Evolutionary conservation across 2,329 filamentous ascomycete genomes (phyloP), one percentile per base, ranked within the genome.

Genomic region (Phialophora verrucosa): DNA sequence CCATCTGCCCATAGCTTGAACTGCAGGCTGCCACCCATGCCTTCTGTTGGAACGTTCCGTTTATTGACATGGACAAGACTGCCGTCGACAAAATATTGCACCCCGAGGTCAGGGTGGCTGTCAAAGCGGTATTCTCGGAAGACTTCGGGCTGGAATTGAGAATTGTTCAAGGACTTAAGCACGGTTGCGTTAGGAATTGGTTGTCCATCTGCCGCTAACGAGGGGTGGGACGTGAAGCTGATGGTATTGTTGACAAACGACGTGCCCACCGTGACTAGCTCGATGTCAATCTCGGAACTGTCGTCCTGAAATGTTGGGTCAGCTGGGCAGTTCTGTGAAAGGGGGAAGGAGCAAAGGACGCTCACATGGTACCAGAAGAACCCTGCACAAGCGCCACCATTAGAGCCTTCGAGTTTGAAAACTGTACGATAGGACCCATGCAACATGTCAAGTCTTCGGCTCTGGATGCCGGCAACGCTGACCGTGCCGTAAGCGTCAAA

Each of bases 311-410:
- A 17, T 4, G 49, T 50, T 27, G 32, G 29, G n/a, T 61, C 35
- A 61, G 59, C 23, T 11, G 25, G 12, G 29, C 12, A 11, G 4
- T 27, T 25, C 49, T 20, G 20, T 1, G 32, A 35, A 25, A 25
- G 2, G 23, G 23, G 14, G 20, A 35, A 20, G 35, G 20, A 12
- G 23, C 11, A 20, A 32, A 7, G 25, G n/a, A n/a, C n/a, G 35
- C 72, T 47, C 56, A 75, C 74, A 68, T 70, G 71, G 69, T 75
- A 75, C 74, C 74, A 75, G 60, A 75, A 75, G 53, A 75, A 75
- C 38, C 70, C 71, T 11, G 69, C 72, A 63, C 73, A 73, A 25
- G 73, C 72, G 23, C 74, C 74, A 12, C 74, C 73, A 3, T 64
- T 63, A 27, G 70, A 72, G 42, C 73, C 72, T 63, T 73, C 66